Percentiles rank a stretch among this genome's conserved stretches.
Conservation (phyloP, 345 rosid genomes). For the Kandelia obovata region DNA sequence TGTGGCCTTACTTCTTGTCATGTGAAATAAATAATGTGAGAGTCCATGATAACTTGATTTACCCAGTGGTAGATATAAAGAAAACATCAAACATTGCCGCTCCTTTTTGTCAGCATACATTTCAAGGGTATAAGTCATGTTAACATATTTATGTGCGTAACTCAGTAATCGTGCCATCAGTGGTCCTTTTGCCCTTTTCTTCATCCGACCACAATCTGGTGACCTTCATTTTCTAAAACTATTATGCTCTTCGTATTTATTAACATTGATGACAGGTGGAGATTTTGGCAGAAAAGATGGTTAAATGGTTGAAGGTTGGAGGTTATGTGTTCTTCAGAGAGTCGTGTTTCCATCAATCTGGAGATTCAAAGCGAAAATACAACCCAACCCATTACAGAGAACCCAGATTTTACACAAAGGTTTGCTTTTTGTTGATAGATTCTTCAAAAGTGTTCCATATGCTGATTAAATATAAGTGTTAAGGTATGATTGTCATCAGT, state of each 20-base stretch:
- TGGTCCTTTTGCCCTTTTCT: neutral
- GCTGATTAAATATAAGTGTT: neutral
- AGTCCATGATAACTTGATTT: too few relatives aligned
- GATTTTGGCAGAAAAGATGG: conserved; percentile 67
- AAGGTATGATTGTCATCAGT: neutral
- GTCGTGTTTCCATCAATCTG: conserved; percentile 93
- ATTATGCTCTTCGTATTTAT: conserved; percentile 3
- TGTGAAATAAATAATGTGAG: too few relatives aligned
- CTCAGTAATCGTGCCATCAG: neutral
- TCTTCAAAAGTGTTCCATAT: conserved; percentile 2
- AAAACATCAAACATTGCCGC: too few relatives aligned
- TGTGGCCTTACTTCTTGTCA: too few relatives aligned
- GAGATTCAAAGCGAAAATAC: conserved; percentile 67
- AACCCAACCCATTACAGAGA: conserved; percentile 96
- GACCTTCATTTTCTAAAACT: neutral
- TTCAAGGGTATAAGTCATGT: too few relatives aligned
- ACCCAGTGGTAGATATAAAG: too few relatives aligned
- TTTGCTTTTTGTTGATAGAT: conserved; percentile 18
- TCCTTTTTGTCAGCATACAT: too few relatives aligned
- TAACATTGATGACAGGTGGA: conserved; percentile 54
- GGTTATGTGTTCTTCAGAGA: conserved; percentile 88
- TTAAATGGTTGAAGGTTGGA: conserved; percentile 80
- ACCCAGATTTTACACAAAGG: conserved; percentile 92
- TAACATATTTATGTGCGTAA: too few relatives aligned
- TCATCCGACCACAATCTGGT: neutral